Evolutionary conservation across 805 yeast species (phyloP).

Genomic region (Saccharomycopsis selenospora): DNA sequence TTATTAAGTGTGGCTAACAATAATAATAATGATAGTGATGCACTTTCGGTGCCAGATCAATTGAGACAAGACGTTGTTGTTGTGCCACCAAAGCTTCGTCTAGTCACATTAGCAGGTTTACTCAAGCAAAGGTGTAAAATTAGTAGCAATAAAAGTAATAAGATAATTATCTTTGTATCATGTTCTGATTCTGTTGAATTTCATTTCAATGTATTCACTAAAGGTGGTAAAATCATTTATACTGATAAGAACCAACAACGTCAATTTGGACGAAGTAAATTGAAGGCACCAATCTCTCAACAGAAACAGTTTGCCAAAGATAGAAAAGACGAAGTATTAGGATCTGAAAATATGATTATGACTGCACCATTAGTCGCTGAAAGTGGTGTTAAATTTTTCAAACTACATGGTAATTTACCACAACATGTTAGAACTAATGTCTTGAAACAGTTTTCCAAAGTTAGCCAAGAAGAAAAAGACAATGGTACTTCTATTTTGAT

Average conservation of each 20-base stretch:
- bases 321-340: conserved; percentile 8
- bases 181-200: conserved; percentile 97
- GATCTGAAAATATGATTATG: conserved; percentile 20
- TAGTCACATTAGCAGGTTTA: conserved; percentile 69
- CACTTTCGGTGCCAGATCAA: conserved; percentile 76
- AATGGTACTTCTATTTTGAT: conserved; percentile 57
- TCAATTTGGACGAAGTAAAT: not conserved
- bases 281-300: conserved; percentile 23
- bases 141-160: conserved; percentile 30
- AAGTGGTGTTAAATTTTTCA: conserved; percentile 47
- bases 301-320: conserved; percentile 30
- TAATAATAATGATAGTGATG: conserved; percentile 23
- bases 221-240: conserved; percentile 40
- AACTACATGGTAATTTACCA: conserved; percentile 84
- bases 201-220: conserved; percentile 70
- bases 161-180: conserved; percentile 80
- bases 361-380: conserved; percentile 48
- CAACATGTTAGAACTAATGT: conserved; percentile 82
- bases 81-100: conserved; percentile 86
- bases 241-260: not conserved
- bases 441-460: conserved; percentile 45
- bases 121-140: conserved; percentile 42
- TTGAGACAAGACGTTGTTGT: conserved; percentile 70
- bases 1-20: conserved; percentile 42
- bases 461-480: conserved; percentile 33